Evolutionary conservation across 495 filamentous ascomycete genomes (phyloP).

Genomic region (Trichoderma gamsii): DNA sequence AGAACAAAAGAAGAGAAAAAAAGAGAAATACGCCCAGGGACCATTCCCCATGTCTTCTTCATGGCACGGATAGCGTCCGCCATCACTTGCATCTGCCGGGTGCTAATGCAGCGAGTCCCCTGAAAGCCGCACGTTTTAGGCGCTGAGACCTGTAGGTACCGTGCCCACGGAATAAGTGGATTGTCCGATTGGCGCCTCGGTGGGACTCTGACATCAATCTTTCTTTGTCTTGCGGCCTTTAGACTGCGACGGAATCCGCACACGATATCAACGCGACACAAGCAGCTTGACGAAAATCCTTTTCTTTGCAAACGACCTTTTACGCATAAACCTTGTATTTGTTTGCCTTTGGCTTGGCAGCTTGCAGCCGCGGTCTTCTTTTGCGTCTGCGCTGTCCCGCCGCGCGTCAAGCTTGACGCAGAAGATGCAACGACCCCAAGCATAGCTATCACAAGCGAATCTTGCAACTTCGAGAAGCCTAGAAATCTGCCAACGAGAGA

Average conservation of each 20-base stretch:
- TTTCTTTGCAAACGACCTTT: background rate
- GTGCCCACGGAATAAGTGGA: background rate
- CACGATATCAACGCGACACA: background rate
- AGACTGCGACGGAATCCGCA: background rate
- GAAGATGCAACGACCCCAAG: background rate
- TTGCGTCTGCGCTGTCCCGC: background rate
- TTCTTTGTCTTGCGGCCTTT: background rate
- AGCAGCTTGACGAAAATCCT: background rate
- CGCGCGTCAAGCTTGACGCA: background rate
- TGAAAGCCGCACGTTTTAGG: background rate
- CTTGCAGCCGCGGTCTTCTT: background rate
- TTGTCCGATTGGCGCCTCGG: background rate
- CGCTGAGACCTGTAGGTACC: background rate
- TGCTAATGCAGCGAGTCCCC: background rate
- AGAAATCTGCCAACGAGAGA: background rate
- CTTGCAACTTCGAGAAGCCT: background rate
- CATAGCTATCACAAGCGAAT: background rate
- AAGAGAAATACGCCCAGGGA: no score
- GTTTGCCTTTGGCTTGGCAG: background rate
- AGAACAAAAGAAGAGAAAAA: no score
- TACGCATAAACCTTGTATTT: background rate
- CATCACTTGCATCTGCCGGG: background rate
- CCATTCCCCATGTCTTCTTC: no score
- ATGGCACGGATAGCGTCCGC: background rate
- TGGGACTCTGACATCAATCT: conserved; percentile 11